Evolutionary conservation across 108 stramenopile species (phyloP), one percentile per base, ranked within the genome.

Genomic region (Fragilariopsis cylindrus): DNA sequence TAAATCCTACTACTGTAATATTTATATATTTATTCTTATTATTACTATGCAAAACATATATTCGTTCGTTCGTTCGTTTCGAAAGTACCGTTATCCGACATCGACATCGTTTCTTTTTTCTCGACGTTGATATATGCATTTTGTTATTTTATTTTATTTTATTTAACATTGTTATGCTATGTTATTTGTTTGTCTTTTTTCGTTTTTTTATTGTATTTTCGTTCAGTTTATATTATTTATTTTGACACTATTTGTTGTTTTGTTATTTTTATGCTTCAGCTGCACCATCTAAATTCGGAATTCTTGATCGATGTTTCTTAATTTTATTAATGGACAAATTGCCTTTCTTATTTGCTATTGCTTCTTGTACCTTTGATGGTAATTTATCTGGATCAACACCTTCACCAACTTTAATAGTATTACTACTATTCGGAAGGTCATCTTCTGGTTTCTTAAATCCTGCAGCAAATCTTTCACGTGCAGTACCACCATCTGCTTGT

Each of bases 211-310:
- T 2, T 30, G 30, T 0, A 30, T 30, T 30, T 30, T 30, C 1
- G 30, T 30, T 30, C 2, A 30, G 30, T 30, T 30, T 30, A 30
- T 30, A 30, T 30, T 0, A 30, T 30, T 30, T 30, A 30, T 30
- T 1, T 30, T 30, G 30, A 30, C 30, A 30, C 1, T 30, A 30
- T 30, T 30, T 30, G 1, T 30, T 56, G 0, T 56, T 19, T n/a
- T 56, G 5, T 56, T 19, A 19, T 56, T 9, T 56, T 19, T 60
- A 60, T n/a, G 58, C 58, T 40, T 60, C 58, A 9, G 58, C 58
- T 9, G 58, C 58, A 9, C n/a, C 15, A 4, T 60, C 58, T 7
- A 60, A 6, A 40, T 60, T 30, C 40, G 58, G 58, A 4, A 41
- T 30, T 11, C 4, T 40, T 30, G 30, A 30, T 2, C 30, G 30